Base-by-base conservation (phyloP, 202 grass and related monocot genomes). In the Schoenoplectus tabernaemontani region DNA sequence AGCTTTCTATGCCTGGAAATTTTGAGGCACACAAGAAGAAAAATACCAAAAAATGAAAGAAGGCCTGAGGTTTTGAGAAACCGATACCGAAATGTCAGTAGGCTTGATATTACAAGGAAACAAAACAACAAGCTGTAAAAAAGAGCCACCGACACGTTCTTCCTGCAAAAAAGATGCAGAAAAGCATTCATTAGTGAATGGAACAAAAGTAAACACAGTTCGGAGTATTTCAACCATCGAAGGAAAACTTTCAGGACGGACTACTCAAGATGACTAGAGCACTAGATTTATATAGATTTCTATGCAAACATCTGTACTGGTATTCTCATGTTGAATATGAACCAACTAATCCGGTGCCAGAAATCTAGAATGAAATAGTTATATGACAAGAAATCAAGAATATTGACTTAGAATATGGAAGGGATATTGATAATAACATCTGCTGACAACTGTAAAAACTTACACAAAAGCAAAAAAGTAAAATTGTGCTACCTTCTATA, bases 1-100 rank as follows among this genome's bases (percentile, higher is more conserved):
- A 97, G 79, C 77, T 85, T 87, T 92, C 84, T 93, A 85, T 93
- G 78, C 87, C 94, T 92, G 90, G 87, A 97, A 64, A 93, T 64
- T 87, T 92, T 97, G 39, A 93, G 94, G 75, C 68, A 81, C 68
- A 84, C 82, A 70, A 86, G 87, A 61, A 97, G 87, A 58, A 93
- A 85, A 75, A 92, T 93, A 64, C 86, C 89, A 7, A 93, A 87
- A 64, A 82, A 83, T 85, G 90, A 83, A 87, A 88, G 71, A 16
- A 87, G 78, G 30, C 72, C 68, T 83, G 91, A 97, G 80, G 91
- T 84, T 71, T 57, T 90, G 84, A 88, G 90, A 85, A 87, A 84
- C 85, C 85, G 82, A 64, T 85, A 83, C 69, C 89, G 87, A 64
- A 97, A 86, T 20, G 80, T 82, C 0, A 62, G 65, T 84, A 91